phyloP scores from a whole-genome alignment of 495 filamentous ascomycete species.

The Saxophila tyrrhenica region DNA sequence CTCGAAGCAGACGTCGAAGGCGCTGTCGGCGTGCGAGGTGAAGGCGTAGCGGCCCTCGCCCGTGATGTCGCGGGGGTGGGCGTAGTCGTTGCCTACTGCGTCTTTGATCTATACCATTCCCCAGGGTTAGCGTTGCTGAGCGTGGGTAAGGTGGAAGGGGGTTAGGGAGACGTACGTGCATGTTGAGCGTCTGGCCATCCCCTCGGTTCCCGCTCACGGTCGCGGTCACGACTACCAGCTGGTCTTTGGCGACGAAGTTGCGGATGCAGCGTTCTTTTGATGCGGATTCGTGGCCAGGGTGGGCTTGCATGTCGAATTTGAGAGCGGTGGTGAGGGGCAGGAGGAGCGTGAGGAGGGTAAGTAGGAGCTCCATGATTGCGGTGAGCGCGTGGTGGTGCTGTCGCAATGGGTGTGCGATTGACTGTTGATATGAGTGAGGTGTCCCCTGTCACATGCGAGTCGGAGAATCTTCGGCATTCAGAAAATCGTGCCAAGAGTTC shows the following conservation, averaged over 20 bases:
- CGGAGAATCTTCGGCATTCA: too few relatives aligned
- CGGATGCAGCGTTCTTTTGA: slow-evolving; percentile 80
- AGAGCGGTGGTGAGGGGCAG: slow-evolving; percentile 58
- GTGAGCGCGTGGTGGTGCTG: neutral
- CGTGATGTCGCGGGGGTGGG: slow-evolving; percentile 75
- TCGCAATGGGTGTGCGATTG: neutral
- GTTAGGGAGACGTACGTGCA: slow-evolving; percentile 52
- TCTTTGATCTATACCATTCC: slow-evolving; percentile 68
- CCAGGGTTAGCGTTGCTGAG: too few relatives aligned
- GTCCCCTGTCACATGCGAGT: too few relatives aligned
- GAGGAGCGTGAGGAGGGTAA: slow-evolving; percentile 12
- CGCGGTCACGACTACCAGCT: slow-evolving; percentile 95
- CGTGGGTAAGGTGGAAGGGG: too few relatives aligned
- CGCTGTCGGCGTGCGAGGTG: slow-evolving; percentile 84
- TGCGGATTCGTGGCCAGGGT: slow-evolving; percentile 43
- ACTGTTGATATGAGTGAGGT: too few relatives aligned
- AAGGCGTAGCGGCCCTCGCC: slow-evolving; percentile 91
- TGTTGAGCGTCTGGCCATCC: slow-evolving; percentile 87
- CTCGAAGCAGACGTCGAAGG: slow-evolving; percentile 96
- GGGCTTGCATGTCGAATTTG: slow-evolving; percentile 84
- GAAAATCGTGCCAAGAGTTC: too few relatives aligned
- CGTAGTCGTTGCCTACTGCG: slow-evolving; percentile 90
- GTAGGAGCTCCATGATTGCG: neutral
- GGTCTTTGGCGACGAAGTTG: slow-evolving; percentile 89
- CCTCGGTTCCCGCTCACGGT: slow-evolving; percentile 74